These are phyloP conservation scores for Boletus smithii DNA, from an alignment of 1,284 basidiomycete species.

Conservation along the genomic window DNA sequence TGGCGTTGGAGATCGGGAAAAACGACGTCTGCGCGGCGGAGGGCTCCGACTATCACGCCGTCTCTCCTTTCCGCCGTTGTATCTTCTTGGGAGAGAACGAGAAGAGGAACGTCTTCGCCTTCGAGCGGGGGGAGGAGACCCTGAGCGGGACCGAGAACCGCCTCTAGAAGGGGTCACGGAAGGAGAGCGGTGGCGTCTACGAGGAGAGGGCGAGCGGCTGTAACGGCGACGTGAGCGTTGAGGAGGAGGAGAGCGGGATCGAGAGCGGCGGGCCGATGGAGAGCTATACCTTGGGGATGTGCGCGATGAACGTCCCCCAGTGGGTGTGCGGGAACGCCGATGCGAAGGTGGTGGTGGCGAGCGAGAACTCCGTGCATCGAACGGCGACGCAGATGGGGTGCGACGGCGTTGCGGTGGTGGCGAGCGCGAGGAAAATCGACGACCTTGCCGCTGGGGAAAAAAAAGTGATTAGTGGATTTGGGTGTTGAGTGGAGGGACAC, in stretches of 20 bases:
- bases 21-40: conserved; percentile 50
- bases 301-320: conserved; percentile 37
- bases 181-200: conserved; percentile 35
- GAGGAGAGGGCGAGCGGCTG: conserved; percentile 34
- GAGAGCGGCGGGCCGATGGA: conserved; percentile 25
- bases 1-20: conserved; percentile 39
- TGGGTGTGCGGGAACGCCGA: conserved; percentile 37
- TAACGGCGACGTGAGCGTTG: conserved; percentile 26
- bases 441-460: conserved; percentile 33
- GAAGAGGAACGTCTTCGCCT: conserved; percentile 40
- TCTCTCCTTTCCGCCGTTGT: conserved; percentile 35
- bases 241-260: conserved; percentile 33
- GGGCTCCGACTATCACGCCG: conserved; percentile 55
- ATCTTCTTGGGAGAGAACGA: conserved; percentile 45
- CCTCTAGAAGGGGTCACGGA: conserved; percentile 32
- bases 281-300: conserved; percentile 24
- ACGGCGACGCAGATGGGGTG: conserved; percentile 34
- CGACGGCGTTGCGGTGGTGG: conserved; percentile 33
- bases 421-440: conserved; percentile 40
- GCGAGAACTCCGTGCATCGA: conserved; percentile 42
- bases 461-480: conserved; percentile 16
- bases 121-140: conserved; percentile 42
- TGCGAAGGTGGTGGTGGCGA: conserved; percentile 37
- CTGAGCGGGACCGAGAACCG: conserved; percentile 30
- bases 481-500: conserved; percentile 19